These are phyloP conservation scores for Camellia granthamiana DNA, from an alignment of 148 eudicot genomes.

Conservation along the genomic window DNA sequence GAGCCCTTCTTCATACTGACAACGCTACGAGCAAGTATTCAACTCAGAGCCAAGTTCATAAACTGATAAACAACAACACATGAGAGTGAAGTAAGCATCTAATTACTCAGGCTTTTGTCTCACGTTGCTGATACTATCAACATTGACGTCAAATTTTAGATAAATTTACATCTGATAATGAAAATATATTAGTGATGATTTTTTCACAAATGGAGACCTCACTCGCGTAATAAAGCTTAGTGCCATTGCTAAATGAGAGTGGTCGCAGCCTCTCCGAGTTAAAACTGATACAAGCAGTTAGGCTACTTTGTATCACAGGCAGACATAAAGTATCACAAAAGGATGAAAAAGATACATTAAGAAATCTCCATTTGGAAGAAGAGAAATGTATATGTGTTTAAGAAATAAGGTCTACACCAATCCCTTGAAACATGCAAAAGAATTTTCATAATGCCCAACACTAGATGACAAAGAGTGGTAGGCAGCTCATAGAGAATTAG, in stretches of 20 bases:
- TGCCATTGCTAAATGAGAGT: not conserved
- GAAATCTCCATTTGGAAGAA: not conserved
- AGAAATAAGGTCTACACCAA: not conserved
- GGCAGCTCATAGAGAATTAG: not conserved
- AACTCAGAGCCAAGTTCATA: conserved; percentile 7
- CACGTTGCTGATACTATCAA: too few relatives aligned
- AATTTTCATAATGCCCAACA: conserved; percentile 1
- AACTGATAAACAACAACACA: conserved; percentile 4
- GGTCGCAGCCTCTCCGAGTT: not conserved
- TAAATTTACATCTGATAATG: not conserved
- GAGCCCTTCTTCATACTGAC: not conserved
- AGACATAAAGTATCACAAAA: not conserved
- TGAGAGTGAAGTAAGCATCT: not conserved
- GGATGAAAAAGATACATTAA: not conserved
- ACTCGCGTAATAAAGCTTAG: not conserved
- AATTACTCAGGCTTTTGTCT: too few relatives aligned
- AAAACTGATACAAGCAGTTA: not conserved
- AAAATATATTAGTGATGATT: not conserved
- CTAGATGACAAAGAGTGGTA: not conserved
- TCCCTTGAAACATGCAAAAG: not conserved
- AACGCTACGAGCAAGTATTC: not conserved
- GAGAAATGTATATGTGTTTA: not conserved
- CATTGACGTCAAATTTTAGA: not conserved
- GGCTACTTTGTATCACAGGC: too few relatives aligned
- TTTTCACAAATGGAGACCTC: not conserved